phyloP scores from a whole-genome alignment of 208 protist species.

The Leptomonas seymouri region DNA sequence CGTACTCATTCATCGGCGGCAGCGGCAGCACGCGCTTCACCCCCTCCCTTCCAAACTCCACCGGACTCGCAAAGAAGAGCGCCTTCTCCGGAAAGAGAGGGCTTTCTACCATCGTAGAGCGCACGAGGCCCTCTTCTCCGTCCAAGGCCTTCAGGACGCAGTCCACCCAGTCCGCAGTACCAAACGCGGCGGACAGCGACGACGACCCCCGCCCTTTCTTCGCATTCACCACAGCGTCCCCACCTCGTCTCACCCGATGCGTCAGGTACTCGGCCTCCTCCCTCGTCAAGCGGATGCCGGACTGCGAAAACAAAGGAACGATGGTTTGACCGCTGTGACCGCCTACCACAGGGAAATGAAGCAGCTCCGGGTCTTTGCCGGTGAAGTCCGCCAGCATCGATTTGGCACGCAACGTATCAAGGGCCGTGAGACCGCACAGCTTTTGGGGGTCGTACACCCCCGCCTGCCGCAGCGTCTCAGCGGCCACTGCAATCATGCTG shows the following conservation, averaged over 20 bases:
- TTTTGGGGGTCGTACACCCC: conserved; percentile 83
- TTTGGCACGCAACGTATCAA: conserved; percentile 85
- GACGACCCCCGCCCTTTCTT: conserved; percentile 80
- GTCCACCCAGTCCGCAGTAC: conserved; percentile 62
- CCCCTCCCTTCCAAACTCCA: conserved; percentile 80
- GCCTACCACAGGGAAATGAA: conserved; percentile 87
- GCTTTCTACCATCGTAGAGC: conserved; percentile 65
- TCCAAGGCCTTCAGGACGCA: conserved; percentile 67
- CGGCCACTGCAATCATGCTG: conserved; percentile 92
- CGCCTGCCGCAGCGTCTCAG: conserved; percentile 79
- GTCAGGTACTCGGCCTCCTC: conserved; percentile 66
- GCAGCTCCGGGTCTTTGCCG: conserved; percentile 39
- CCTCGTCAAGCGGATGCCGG: conserved; percentile 39
- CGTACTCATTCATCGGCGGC: conserved; percentile 58
- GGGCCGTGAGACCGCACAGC: conserved; percentile 90
- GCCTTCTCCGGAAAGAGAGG: conserved; percentile 44
- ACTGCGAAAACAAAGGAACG: conserved; percentile 90
- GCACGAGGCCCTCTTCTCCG: conserved; percentile 61
- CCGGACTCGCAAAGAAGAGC: conserved; percentile 77
- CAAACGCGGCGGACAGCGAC: conserved; percentile 68
- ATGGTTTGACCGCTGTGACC: conserved; percentile 94
- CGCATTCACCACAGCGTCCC: conserved; percentile 75
- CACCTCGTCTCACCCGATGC: conserved; percentile 69
- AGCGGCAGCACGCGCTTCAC: conserved; percentile 61
- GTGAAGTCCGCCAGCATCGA: conserved; percentile 64